Evolutionary conservation across 2,329 filamentous ascomycete genomes (phyloP).

Genomic region (Bisporella sp.): DNA sequence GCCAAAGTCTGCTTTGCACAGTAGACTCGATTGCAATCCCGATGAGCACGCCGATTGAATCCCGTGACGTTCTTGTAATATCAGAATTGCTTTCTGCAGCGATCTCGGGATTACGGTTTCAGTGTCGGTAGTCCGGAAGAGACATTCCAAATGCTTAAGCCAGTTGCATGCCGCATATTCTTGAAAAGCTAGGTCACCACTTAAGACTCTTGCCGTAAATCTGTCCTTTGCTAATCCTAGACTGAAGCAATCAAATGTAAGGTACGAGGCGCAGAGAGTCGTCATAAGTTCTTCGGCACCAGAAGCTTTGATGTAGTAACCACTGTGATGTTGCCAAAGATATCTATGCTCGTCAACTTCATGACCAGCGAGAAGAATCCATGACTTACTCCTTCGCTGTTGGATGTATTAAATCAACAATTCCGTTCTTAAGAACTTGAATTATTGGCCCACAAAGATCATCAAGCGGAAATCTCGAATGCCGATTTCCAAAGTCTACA

Average conservation of each 20-base stretch:
- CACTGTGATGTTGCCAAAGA: not conserved
- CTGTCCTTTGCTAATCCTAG: not conserved
- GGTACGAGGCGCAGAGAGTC: not conserved
- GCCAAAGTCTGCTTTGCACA: too few relatives aligned
- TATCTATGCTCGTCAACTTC: not conserved
- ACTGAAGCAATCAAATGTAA: not conserved
- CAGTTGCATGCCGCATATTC: too few relatives aligned
- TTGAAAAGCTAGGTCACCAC: too few relatives aligned
- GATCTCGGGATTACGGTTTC: too few relatives aligned
- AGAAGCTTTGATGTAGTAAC: not conserved
- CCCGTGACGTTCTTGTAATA: too few relatives aligned
- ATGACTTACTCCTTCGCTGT: not conserved
- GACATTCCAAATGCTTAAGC: too few relatives aligned
- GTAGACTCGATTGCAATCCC: too few relatives aligned
- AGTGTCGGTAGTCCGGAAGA: too few relatives aligned
- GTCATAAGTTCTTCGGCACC: not conserved
- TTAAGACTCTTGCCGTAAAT: too few relatives aligned
- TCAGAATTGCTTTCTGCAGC: too few relatives aligned
- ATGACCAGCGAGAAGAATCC: not conserved
- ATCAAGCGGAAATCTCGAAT: not conserved
- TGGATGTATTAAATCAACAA: not conserved
- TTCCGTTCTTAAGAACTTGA: not conserved
- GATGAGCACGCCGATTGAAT: too few relatives aligned
- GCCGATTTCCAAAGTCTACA: too few relatives aligned
- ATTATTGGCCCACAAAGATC: not conserved